Evolutionary conservation across 2,329 filamentous ascomycete genomes (phyloP), one percentile per base, ranked within the genome.

Genomic region (Alternaria sp.): DNA sequence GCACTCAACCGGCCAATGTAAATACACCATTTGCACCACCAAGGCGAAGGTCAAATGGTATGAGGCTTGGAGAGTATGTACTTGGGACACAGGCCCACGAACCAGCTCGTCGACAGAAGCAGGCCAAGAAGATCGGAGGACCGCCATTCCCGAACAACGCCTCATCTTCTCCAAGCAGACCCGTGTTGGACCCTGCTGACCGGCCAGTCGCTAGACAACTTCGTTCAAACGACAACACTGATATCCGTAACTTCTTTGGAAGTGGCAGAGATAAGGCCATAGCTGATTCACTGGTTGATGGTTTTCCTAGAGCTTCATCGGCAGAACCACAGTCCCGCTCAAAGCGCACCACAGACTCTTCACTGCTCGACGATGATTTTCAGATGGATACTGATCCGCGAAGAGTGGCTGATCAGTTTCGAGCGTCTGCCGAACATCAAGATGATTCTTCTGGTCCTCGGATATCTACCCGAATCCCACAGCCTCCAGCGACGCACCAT

Each of bases 21-120:
- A 76, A 77, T 49, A 77, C 72, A 44, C 70, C 77, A 3, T 80
- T 78, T 54, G 63, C 73, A 6, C 67, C 70, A 25, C 77, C 74
- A 25, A 49, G 70, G 23, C 61, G 55, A 44, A 30, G 50, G 11
- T 45, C 45, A 6, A 50, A 67, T n/a, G 67, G 72, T 13, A 62
- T 54, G 9, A 75, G 72, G 68, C 72, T 75, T 25, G 66, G 72
- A 11, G 65, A 71, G 19, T 60, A 63, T 8, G 63, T 70, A 61
- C 61, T 51, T 45, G 57, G 56, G 2, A 28, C 55, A 13, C 44
- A 43, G n/a, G 17, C 51, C 10, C 40, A 40, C 12, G 49, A 62
- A 13, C 12, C 21, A 3, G 17, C 61, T 53, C 49, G 28, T 46
- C 43, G 36, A n/a, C 65, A 49, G 30, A 69, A 61, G 21, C 57